Percentiles rank a stretch among this genome's conserved stretches.
phyloP scores from a whole-genome alignment of 2,329 filamentous ascomycete genomes.

The Trichoderma endophyticum region DNA sequence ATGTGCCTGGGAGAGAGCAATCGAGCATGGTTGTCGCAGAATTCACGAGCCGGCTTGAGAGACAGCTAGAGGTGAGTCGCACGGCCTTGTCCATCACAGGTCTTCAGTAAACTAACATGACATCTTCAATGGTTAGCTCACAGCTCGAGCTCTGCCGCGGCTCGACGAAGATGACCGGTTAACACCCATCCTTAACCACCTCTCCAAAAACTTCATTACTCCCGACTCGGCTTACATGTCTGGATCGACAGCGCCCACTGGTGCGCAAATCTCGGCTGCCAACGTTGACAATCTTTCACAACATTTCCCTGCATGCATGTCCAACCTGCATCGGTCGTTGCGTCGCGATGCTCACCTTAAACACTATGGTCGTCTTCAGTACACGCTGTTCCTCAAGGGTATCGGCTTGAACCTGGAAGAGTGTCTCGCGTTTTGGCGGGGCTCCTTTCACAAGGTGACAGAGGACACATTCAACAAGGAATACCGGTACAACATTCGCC shows the following conservation, averaged over 20 bases:
- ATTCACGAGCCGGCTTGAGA: constrained; percentile 75
- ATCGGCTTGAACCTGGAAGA: constrained; percentile 92
- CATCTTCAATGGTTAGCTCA: constrained; percentile 56
- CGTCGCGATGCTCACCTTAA: constrained; percentile 88
- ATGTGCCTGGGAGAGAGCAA: constrained; percentile 84
- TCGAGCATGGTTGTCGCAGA: constrained; percentile 85
- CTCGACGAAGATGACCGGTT: constrained; percentile 96
- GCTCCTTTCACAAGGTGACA: constrained; percentile 77
- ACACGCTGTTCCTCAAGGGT: constrained; percentile 94
- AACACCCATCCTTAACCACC: constrained; percentile 62
- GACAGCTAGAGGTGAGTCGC: constrained; percentile 70
- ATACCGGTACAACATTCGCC: constrained; percentile 95
- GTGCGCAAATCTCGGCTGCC: constrained; percentile 71
- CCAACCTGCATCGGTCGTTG: constrained; percentile 79
- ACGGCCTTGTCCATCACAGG: not conserved
- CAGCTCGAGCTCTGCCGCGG: constrained; percentile 83
- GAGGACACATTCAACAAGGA: constrained; percentile 97
- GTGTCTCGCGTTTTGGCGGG: constrained; percentile 86
- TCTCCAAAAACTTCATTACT: constrained; percentile 94
- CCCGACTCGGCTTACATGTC: constrained; percentile 77
- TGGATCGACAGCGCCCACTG: constrained; percentile 60
- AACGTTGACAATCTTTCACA: constrained; percentile 76
- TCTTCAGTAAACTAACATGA: not conserved
- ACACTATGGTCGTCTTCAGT: constrained; percentile 89
- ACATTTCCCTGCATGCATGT: constrained; percentile 93